Evolutionary conservation across 2,329 filamentous ascomycete species (phyloP), one percentile per base, ranked within the genome.

Genomic region (Trichoderma pleuroti): DNA sequence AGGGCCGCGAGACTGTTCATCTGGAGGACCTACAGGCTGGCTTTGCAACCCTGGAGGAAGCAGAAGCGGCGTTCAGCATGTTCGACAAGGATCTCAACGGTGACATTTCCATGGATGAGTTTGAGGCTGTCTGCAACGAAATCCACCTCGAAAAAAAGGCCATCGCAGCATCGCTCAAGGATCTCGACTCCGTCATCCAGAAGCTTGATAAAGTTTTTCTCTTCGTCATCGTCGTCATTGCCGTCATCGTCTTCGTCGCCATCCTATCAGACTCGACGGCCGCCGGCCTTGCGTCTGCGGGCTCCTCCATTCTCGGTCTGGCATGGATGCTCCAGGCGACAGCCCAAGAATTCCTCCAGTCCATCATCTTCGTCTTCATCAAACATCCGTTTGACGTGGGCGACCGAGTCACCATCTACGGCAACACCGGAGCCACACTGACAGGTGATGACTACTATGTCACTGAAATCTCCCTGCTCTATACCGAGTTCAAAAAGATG

Each of bases 401-500:
- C 68, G 95, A 98, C 79, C 91, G 95, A 76, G 93, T 98, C 8
- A 93, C 92, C 1, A 88, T 98, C 24, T 98, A 98, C 77, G 94
- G 94, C 68, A 97, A 94, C 76, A 93, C 93, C 0, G 95, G 95
- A 72, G 86, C 90, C n/a, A 79, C 86, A 18, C 86, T 93, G 77
- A 88, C 87, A 42, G 94, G 94, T 59, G 95, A 98, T 76, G 95
- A 98, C 76, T 98, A 97, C 81, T 98, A 97, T 74, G 94, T 98
- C 68, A 97, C 97, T 68, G 93, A 97, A 77, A 97, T 98, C 69
- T 92, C 93, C 1, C 86, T 98, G 1, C 86, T 98, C 18, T 98
- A 96, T 79, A 98, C 95, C 16, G 95, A 98, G 77, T 98, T 98
- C 84, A 98, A 98, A 86, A 98, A 98, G 85, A 95, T 98, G 92